A percentile compares a stretch with the other conserved stretches of the same genome.
Evolutionary conservation across 1,139 yeast species (phyloP).

Genomic region (Arxiozyma telluris): DNA sequence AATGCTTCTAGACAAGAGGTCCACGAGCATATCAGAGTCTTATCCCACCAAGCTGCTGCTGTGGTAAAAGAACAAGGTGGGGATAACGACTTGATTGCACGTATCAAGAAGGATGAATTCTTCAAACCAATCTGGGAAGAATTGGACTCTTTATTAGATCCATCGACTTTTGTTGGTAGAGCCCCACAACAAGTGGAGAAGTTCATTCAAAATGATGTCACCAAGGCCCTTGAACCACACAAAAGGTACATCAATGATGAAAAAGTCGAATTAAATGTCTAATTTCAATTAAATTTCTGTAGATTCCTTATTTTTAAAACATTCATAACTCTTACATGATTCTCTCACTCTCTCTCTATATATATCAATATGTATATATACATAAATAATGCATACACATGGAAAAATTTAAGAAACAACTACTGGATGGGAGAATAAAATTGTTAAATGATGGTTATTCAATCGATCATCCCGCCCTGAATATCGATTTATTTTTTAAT

Average conservation of each 20-base stretch:
- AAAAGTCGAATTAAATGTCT: conserved; percentile 54
- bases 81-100: conserved; percentile 90
- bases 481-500: too few relatives aligned
- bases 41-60: conserved; percentile 94
- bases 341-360: background rate
- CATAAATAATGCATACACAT: background rate
- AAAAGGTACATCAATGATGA: conserved; percentile 51
- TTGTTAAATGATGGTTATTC: too few relatives aligned
- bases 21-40: conserved; percentile 94
- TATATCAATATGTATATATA: too few relatives aligned
- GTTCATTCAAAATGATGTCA: conserved; percentile 78
- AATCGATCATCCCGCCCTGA: background rate
- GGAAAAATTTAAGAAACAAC: background rate
- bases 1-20: conserved; percentile 98
- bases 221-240: conserved; percentile 69
- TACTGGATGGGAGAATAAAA: background rate
- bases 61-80: conserved; percentile 98
- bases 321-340: background rate
- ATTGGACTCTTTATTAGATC: conserved; percentile 72
- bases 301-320: background rate
- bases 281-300: conserved; percentile 6
- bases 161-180: conserved; percentile 93
- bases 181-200: conserved; percentile 98
- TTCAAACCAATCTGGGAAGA: conserved; percentile 86
- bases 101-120: conserved; percentile 70